Evolutionary conservation across 2,329 filamentous ascomycete species (phyloP), one percentile per base, ranked within the genome.

Genomic region (Stemphylium beticola): DNA sequence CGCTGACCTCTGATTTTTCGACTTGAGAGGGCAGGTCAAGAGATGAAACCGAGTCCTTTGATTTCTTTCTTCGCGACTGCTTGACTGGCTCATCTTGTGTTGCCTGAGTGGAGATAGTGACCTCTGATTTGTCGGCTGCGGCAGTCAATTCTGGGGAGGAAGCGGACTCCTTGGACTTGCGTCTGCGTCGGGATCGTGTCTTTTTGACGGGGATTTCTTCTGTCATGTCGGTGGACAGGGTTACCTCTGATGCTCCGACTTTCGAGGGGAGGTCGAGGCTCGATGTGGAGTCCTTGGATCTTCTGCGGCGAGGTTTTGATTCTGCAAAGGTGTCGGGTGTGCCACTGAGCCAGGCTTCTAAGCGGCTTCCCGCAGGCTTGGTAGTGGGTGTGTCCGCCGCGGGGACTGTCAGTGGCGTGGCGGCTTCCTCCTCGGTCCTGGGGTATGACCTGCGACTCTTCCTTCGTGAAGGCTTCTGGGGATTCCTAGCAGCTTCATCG

Each of bases 271-370:
- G 44, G 15, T 74, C 72, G 10, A 64, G 47, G 3, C 66, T 72
- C 0, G 71, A 72, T 12, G 66, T 44, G 4, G 71, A 66, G 20
- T 71, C 70, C 44, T 68, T 72, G 8, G 72, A 73, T 41, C 46
- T 49, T 42, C 52, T 57, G 24, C 72, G 71, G 22, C 72, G 72
- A 4, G 74, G 72, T 32, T 78, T 78, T 44, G 76, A 68, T n/a
- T 83, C 81, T 42, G 79, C 56, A 53, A 85, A 84, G 2, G 83
- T 82, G 68, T 86, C 83, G 8, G 81, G 77, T 2, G 83, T 85
- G 47, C 76, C 77, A 2, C 80, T 81, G 5, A 88, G 78, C 86
- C 86, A 88, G 43, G 84, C 83, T 70, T 87, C 83, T 22, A 88
- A 82, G 42, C 84, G 83, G 47, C 66, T 80, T 17, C 75, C 77